A percentile compares a stretch with the other conserved stretches of the same genome.
Evolutionary conservation across 768 basidiomycete genomes (phyloP).

Genomic region (Naganishia kalamii): DNA sequence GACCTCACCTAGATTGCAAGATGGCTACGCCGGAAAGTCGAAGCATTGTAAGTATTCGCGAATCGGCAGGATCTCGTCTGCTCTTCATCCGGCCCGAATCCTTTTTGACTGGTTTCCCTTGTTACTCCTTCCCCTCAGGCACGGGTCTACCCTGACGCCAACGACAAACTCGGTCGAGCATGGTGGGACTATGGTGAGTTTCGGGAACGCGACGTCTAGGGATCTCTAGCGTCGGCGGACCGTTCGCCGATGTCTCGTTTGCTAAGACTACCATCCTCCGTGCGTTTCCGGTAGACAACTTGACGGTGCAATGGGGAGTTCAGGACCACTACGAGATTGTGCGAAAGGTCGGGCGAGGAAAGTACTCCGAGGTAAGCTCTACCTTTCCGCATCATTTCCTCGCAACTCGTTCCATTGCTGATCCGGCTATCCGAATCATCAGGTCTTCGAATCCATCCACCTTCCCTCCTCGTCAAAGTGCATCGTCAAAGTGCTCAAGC

Average conservation of each 20-base stretch:
- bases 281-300: constrained; percentile 58
- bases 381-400: neutral
- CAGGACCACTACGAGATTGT: constrained; percentile 99
- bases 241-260: neutral
- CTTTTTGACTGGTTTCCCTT: neutral
- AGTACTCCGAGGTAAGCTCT: constrained; percentile 75
- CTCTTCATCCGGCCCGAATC: neutral
- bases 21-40: constrained; percentile 13
- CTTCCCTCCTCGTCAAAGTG: constrained; percentile 58
- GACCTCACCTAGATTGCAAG: neutral
- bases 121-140: constrained; percentile 27
- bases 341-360: constrained; percentile 88
- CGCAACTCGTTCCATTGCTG: neutral
- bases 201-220: constrained; percentile 20
- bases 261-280: constrained; percentile 19
- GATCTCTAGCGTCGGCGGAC: neutral
- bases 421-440: neutral
- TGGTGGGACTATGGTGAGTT: constrained; percentile 91
- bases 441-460: constrained; percentile 79
- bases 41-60: constrained; percentile 5
- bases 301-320: constrained; percentile 90
- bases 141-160: constrained; percentile 73
- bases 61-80: neutral
- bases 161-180: constrained; percentile 73
- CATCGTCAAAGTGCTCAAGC: constrained; percentile 97